These are phyloP conservation scores for Volvox carteri DNA, from an alignment of 163 green algal genomes.

Conservation along the genomic window DNA sequence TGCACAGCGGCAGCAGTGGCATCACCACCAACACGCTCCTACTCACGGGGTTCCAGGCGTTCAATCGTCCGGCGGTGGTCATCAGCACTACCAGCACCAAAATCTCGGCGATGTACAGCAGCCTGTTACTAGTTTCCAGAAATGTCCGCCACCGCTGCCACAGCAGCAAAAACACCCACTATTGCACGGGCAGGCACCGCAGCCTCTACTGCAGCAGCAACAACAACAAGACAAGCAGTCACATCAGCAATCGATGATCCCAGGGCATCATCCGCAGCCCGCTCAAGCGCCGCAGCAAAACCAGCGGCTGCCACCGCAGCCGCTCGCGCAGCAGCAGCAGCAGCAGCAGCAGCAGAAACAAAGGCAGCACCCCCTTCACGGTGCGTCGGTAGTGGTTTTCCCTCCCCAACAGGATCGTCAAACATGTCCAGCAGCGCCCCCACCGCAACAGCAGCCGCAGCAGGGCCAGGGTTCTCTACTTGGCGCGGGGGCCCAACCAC, in stretches of 20 bases:
- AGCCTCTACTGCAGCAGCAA: not conserved
- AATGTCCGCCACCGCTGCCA: not conserved
- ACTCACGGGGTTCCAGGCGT: not conserved
- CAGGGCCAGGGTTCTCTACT: not conserved
- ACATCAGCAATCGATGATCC: not conserved
- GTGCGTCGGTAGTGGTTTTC: not conserved
- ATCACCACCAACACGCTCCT: not conserved
- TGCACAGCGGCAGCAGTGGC: not conserved
- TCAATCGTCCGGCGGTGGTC: not conserved
- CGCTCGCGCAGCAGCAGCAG: not conserved
- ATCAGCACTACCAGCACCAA: not conserved
- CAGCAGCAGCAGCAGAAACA: slow-evolving; percentile 10
- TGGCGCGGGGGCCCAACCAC: not conserved
- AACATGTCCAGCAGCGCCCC: not conserved
- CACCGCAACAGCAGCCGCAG: not conserved
- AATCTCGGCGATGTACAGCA: too few relatives aligned
- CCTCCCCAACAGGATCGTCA: not conserved
- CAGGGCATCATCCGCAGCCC: not conserved
- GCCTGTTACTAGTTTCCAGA: too few relatives aligned
- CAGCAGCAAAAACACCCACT: too few relatives aligned
- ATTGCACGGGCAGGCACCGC: too few relatives aligned
- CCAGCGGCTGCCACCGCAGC: not conserved
- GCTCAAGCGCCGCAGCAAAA: not conserved
- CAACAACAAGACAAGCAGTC: not conserved
- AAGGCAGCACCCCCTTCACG: not conserved